Conservation (phyloP, 2,329 filamentous ascomycete species). For the Phaeosphaeria sp. region DNA sequence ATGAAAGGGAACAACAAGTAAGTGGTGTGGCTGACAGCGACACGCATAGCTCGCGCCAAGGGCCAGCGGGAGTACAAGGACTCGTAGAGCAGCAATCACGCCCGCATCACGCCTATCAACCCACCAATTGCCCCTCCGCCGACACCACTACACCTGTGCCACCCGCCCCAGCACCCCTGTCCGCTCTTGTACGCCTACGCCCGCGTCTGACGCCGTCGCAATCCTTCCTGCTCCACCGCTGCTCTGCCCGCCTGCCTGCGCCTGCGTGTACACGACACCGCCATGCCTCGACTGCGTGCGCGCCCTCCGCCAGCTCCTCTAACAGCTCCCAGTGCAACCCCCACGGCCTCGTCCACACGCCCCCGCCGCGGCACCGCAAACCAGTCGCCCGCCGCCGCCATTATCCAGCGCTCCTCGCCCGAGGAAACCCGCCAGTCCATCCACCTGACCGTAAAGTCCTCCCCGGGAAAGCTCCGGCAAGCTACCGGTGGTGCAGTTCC, state of each 20-base stretch:
- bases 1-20: slow-evolving; percentile 38
- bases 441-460: slow-evolving; percentile 58
- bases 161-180: slow-evolving; percentile 28
- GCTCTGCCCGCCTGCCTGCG: slow-evolving; percentile 5
- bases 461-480: slow-evolving; percentile 57
- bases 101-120: slow-evolving; percentile 10
- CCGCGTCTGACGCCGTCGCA: slow-evolving; percentile 23
- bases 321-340: slow-evolving; percentile 42
- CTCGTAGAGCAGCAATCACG: slow-evolving; percentile 11
- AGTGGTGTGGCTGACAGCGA: slow-evolving; percentile 40
- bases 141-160: slow-evolving; percentile 28
- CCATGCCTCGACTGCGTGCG: slow-evolving; percentile 47
- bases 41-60: slow-evolving; percentile 32
- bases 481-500: slow-evolving; percentile 49
- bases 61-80: slow-evolving; percentile 28
- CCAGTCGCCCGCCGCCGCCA: slow-evolving; percentile 41
- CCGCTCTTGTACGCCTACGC: slow-evolving; percentile 5
- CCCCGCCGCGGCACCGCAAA: slow-evolving; percentile 45
- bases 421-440: slow-evolving; percentile 54
- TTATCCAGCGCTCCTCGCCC: slow-evolving; percentile 49
- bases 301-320: slow-evolving; percentile 40
- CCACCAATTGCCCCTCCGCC: slow-evolving; percentile 17
- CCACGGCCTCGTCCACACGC: slow-evolving; percentile 46
- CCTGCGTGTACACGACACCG: slow-evolving; percentile 19
- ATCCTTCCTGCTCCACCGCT: slow-evolving; percentile 10